Evolutionary conservation across 371 early-diverging fungal species (phyloP), one percentile per base, ranked within the genome.

Genomic region (Lichtheimia corymbifera): DNA sequence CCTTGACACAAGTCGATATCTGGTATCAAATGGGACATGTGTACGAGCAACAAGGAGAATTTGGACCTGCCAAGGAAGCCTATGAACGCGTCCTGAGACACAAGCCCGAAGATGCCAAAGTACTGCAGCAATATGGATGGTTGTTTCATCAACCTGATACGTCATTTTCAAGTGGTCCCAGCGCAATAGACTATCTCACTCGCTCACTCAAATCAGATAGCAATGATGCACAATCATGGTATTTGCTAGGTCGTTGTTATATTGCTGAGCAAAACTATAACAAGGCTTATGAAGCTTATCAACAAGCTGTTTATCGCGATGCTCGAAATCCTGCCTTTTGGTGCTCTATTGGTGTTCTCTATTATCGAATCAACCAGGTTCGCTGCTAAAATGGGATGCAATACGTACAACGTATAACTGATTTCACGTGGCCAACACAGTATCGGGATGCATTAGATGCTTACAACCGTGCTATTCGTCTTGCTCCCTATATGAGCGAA

Each of bases 11-110:
- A 62, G 82, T 88, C 1, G 99, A 99, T 63, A 95, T 99, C 40
- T 95, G 94, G 96, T 97, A 95, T 71, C 97, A 99, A 74, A 96
- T 97, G 43, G 99, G 97, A 7, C 96, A 95, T 64, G 93, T 96
- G 3, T 91, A 96, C 68, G 99, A 99, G 72, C 94, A 94, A 63
- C 93, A 93, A 73, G 91, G 92, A 58, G 97, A 97, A 70, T 93
- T 85, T 66, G 76, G 70, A 5, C 66, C 76, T 9, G 99, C 99
- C 12, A 89, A 91, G 62, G 94, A 94, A 41, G 94, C 94, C 2
- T 98, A 97, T 70, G 98, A 99, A 68, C 83, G 91, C 7, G 95
- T 97, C 0, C 71, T 97, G 50, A 70, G 73, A 0, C 93, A 93
- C 28, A 94, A 94, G 60, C 93, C 98, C 0, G 91, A 92, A 64